A percentile compares a stretch with the other conserved stretches of the same genome.
Evolutionary conservation across 441 rosid genomes (phyloP).

Genomic region (Euphorbia schlechtendalii): DNA sequence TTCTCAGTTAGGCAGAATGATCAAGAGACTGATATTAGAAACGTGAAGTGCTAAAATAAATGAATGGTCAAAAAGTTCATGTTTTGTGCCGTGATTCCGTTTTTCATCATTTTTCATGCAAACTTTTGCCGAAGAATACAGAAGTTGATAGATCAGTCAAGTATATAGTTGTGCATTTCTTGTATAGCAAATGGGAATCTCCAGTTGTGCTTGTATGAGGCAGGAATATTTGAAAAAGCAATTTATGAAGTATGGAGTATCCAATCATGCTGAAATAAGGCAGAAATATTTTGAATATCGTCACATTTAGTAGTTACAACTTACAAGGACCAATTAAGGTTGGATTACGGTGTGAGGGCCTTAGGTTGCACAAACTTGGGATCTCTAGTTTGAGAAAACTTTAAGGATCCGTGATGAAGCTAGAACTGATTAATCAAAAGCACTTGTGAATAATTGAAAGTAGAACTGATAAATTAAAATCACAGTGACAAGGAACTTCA

Average conservation of each 20-base stretch:
- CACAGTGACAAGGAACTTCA: neutral
- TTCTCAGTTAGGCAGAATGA: no score
- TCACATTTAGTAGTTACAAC: no score
- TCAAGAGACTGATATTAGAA: no score
- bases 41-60: no score
- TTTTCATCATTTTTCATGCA: neutral
- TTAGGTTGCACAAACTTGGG: neutral
- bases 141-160: neutral
- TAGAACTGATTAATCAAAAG: neutral
- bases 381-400: neutral
- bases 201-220: neutral
- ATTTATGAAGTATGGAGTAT: neutral
- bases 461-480: no score
- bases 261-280: neutral
- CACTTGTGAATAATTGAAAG: neutral
- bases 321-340: no score
- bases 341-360: no score
- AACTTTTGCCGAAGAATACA: neutral
- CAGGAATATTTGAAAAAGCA: conserved; percentile 2
- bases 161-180: neutral
- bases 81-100: neutral
- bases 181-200: neutral
- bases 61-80: no score
- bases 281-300: no score
- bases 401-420: neutral